Conservation (phyloP, 768 basidiomycete genomes). For the Cytidiella melzeri region DNA sequence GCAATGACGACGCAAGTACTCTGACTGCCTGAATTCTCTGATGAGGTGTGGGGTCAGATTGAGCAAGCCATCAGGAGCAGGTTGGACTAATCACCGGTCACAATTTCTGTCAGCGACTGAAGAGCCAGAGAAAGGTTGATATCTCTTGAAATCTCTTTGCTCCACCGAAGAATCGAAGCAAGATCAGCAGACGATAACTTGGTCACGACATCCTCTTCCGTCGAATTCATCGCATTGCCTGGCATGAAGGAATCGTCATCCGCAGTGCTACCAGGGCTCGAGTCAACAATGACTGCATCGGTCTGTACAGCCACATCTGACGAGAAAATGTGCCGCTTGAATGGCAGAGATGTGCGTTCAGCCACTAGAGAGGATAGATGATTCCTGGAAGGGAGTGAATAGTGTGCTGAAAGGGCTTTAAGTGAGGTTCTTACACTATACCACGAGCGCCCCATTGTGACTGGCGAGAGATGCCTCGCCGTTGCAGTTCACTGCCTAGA, state of each 20-base stretch:
- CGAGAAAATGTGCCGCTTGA: slow-evolving; percentile 52
- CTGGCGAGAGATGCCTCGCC: slow-evolving; percentile 59
- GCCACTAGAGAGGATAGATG: slow-evolving; percentile 44
- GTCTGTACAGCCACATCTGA: slow-evolving; percentile 64
- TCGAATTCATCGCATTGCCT: slow-evolving; percentile 27
- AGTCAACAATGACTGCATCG: slow-evolving; percentile 29
- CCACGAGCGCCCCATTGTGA: slow-evolving; percentile 70
- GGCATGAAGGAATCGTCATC: slow-evolving; percentile 10
- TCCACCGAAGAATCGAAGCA: slow-evolving; percentile 67
- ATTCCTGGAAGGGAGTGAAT: slow-evolving; percentile 29
- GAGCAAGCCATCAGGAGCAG: too few species aligned
- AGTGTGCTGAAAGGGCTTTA: neutral
- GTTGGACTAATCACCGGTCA: slow-evolving; percentile 48
- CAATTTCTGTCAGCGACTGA: slow-evolving; percentile 66
- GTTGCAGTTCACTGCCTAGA: slow-evolving; percentile 60
- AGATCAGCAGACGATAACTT: slow-evolving; percentile 56
- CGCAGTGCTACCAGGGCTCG: slow-evolving; percentile 16
- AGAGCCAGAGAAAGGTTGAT: slow-evolving; percentile 63
- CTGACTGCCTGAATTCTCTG: slow-evolving; percentile 63
- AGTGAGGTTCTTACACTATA: slow-evolving; percentile 50
- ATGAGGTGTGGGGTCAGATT: too few species aligned
- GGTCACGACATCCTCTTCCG: slow-evolving; percentile 48
- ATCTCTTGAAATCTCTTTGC: slow-evolving; percentile 68
- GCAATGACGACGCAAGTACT: slow-evolving; percentile 65
- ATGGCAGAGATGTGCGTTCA: slow-evolving; percentile 37